These are phyloP conservation scores for Euphrasia confusa DNA, from an alignment of 257 asterid species.

Conservation along the genomic window DNA sequence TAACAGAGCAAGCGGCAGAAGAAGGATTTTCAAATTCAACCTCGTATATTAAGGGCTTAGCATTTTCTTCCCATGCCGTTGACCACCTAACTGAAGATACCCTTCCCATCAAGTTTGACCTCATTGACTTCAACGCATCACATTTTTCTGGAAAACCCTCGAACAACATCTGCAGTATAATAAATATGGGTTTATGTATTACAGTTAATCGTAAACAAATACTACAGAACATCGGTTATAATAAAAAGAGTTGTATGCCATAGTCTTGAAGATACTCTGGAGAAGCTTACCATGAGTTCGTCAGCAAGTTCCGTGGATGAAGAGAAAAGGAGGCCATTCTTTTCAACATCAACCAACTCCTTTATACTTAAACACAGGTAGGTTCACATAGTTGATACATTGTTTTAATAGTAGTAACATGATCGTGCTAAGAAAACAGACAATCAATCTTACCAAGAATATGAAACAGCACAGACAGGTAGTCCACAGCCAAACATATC, in stretches of 20 bases:
- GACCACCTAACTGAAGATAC: conserved; percentile 72
- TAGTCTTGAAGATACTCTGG: not conserved
- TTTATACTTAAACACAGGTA: conserved; percentile 55
- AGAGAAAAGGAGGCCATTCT: conserved; percentile 88
- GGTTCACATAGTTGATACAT: conserved; percentile 17
- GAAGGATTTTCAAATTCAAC: conserved; percentile 29
- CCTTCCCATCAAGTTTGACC: conserved; percentile 56
- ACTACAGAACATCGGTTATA: not conserved
- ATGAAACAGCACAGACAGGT: conserved; percentile 95
- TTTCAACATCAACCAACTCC: conserved; percentile 83
- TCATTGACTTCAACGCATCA: conserved; percentile 54
- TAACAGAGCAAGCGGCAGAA: conserved; percentile 1
- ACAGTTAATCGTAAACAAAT: not conserved
- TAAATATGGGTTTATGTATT: not conserved
- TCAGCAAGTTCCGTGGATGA: conserved; percentile 91
- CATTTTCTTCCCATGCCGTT: conserved; percentile 79
- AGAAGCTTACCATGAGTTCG: conserved; percentile 70
- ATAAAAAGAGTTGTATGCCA: conserved; percentile 3
- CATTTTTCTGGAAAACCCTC: conserved; percentile 79
- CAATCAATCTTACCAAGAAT: conserved; percentile 69
- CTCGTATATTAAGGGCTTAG: conserved; percentile 67
- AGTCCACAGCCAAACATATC: conserved; percentile 99
- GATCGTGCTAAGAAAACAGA: conserved; percentile 14
- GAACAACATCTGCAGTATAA: conserved; percentile 56
- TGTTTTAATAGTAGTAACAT: not conserved